Percentiles rank a stretch among this genome's conserved stretches.
Evolutionary conservation across 257 asterid species (phyloP).

Genomic region (Solanum pinnatisectum): DNA sequence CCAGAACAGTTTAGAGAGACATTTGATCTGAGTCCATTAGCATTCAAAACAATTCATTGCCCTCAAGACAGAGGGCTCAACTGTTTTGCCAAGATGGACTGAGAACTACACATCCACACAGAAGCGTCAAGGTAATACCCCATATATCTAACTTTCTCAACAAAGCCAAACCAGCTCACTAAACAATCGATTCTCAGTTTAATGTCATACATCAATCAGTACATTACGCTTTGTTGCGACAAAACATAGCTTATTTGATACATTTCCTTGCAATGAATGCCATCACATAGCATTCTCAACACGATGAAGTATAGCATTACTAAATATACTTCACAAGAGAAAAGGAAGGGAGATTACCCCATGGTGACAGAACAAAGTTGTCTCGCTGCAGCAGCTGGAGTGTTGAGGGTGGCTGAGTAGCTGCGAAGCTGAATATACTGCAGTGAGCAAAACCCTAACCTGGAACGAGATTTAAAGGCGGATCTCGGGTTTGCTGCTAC

Average conservation of each 20-base stretch:
- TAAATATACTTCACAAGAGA: neutral
- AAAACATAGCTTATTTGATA: neutral
- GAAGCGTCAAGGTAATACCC: neutral
- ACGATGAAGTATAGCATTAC: neutral
- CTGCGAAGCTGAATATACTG: neutral
- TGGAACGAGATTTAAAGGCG: neutral
- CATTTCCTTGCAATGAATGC: neutral
- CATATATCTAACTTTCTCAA: neutral
- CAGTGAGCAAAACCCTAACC: neutral
- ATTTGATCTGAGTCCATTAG: slow-evolving; percentile 40
- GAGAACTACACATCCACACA: neutral
- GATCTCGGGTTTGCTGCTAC: neutral
- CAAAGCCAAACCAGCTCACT: neutral
- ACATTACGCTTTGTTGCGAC: neutral
- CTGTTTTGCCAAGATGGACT: slow-evolving; percentile 68
- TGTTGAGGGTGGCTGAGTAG: neutral
- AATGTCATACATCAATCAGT: neutral
- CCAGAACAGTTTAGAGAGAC: slow-evolving; percentile 35
- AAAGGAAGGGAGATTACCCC: slow-evolving; percentile 1
- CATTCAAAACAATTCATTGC: slow-evolving; percentile 53
- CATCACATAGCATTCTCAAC: neutral
- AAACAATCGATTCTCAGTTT: neutral
- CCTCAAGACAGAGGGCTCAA: slow-evolving; percentile 8
- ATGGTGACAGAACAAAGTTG: neutral
- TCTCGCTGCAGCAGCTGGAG: neutral